Evolutionary conservation across 176 grass and related monocot species (phyloP).

Genomic region (Juncus inflexus): DNA sequence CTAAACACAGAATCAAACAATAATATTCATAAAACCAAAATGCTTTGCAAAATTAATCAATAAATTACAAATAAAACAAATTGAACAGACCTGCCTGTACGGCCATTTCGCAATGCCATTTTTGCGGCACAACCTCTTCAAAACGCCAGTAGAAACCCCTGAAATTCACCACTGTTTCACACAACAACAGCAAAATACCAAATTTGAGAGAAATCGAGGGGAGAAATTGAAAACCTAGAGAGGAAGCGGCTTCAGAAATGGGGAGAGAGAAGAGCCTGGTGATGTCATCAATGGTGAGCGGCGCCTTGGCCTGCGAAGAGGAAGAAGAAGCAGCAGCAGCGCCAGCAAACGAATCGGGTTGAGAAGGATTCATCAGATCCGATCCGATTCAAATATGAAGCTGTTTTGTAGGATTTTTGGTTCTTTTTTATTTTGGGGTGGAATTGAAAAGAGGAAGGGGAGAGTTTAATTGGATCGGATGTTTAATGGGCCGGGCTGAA

Average conservation of each 20-base stretch:
- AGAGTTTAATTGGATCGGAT: neutral
- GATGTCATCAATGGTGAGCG: constrained; percentile 83
- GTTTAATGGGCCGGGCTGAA: neutral
- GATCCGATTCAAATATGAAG: neutral
- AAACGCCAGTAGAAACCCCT: constrained; percentile 86
- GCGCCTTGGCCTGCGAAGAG: constrained; percentile 37
- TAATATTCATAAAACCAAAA: neutral
- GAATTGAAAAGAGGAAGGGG: neutral
- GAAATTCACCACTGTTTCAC: neutral
- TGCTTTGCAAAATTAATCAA: neutral
- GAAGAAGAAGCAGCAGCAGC: constrained; percentile 14
- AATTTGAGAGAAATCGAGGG: neutral
- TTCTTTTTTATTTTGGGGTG: neutral
- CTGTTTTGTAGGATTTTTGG: neutral
- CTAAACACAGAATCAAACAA: constrained; percentile 31
- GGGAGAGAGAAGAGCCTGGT: constrained; percentile 86
- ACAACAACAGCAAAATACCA: neutral
- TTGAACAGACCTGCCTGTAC: constrained; percentile 69
- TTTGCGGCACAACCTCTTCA: constrained; percentile 90
- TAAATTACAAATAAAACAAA: constrained; percentile 1
- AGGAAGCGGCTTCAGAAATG: constrained; percentile 79
- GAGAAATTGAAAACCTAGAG: constrained; percentile 44
- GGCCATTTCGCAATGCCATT: constrained; percentile 93
- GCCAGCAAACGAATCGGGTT: constrained; percentile 6
- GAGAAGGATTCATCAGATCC: constrained; percentile 21